Conservation (phyloP, 202 grass and related monocot species). For the Alloteropsis angusta region DNA sequence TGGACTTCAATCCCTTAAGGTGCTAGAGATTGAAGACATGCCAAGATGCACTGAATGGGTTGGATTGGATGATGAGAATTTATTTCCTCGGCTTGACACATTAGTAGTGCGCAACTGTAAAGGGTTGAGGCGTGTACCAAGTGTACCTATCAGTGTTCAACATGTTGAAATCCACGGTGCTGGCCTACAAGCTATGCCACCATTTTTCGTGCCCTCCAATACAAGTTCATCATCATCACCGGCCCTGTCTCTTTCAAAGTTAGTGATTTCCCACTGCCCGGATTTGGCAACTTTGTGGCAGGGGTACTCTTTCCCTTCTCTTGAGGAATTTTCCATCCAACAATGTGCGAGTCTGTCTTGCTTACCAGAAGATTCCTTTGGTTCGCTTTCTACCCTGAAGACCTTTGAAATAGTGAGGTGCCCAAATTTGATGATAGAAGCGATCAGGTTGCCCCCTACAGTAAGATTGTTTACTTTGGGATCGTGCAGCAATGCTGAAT, state of each 20-base stretch:
- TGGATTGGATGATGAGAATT: background rate
- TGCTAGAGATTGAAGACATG: background rate
- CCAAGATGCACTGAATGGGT: conserved; percentile 7
- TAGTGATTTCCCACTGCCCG: background rate
- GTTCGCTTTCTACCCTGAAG: background rate
- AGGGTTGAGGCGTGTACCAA: background rate
- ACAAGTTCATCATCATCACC: no score
- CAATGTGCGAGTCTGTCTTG: background rate
- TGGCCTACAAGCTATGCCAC: background rate
- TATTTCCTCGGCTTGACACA: background rate
- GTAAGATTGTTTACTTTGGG: background rate
- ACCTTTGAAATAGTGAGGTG: background rate
- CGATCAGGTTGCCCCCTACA: background rate
- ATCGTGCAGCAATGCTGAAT: background rate
- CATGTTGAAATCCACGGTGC: background rate
- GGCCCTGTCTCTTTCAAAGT: background rate
- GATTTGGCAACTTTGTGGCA: conserved; percentile 12
- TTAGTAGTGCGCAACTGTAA: background rate
- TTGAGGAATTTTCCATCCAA: background rate
- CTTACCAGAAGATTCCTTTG: background rate
- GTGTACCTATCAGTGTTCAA: background rate
- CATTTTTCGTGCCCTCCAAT: background rate
- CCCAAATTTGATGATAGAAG: background rate
- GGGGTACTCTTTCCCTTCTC: background rate
- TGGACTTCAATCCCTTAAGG: conserved; percentile 15